These are phyloP conservation scores for Mycena belliarum DNA, from an alignment of 768 basidiomycete species.

Conservation along the genomic window DNA sequence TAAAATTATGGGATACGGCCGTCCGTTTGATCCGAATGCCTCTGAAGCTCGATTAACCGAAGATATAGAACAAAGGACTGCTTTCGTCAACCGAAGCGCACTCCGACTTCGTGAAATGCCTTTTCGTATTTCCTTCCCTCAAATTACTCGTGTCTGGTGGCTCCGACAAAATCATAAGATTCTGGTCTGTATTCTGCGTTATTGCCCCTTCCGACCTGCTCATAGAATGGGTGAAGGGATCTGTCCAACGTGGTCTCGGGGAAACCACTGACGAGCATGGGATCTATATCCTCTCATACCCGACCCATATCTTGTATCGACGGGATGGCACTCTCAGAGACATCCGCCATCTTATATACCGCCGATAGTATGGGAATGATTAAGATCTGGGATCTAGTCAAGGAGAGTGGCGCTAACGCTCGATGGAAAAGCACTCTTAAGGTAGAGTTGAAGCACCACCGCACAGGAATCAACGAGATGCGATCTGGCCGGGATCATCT, in stretches of 20 bases:
- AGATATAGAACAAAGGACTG: conserved; percentile 61
- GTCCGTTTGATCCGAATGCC: conserved; percentile 43
- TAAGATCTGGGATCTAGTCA: conserved; percentile 73
- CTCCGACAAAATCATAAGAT: conserved; percentile 84
- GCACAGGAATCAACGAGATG: conserved; percentile 82
- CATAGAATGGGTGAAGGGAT: conserved; percentile 51
- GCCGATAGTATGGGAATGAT: conserved; percentile 93
- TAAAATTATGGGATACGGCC: conserved; percentile 82
- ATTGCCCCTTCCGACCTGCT: not conserved
- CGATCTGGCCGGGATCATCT: conserved; percentile 65
- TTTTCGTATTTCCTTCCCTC: conserved; percentile 69
- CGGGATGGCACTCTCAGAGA: conserved; percentile 49
- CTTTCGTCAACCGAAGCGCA: conserved; percentile 79
- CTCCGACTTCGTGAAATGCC: conserved; percentile 86
- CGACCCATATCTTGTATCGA: conserved; percentile 84
- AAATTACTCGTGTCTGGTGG: conserved; percentile 79
- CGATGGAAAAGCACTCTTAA: conserved; percentile 54
- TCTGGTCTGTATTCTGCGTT: conserved; percentile 66
- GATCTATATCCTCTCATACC: conserved; percentile 80
- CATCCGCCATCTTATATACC: conserved; percentile 63
- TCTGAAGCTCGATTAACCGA: conserved; percentile 3
- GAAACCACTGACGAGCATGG: conserved; percentile 50
- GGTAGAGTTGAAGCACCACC: conserved; percentile 68
- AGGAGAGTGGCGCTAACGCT: conserved; percentile 36
- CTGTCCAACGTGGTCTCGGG: conserved; percentile 46